Evolutionary conservation across 2,329 filamentous ascomycete genomes (phyloP), one percentile per base, ranked within the genome.

Genomic region (Lizonia empirigonia): DNA sequence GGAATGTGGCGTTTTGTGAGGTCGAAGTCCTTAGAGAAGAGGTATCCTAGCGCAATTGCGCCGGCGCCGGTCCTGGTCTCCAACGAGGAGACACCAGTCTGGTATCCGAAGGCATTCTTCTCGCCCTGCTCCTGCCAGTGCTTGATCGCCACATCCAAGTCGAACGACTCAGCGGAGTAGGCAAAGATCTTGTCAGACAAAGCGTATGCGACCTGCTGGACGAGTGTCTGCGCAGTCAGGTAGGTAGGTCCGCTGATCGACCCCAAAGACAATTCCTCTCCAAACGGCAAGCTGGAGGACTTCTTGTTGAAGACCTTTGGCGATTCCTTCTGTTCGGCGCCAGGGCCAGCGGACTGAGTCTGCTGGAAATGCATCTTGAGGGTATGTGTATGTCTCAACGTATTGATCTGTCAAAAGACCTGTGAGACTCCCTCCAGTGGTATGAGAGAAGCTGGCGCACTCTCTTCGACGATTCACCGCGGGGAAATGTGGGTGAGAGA

Each of bases 101-200:
- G 77, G 69, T 92, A 89, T 64, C 90, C 90, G 76, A 92, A 86
- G 57, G 88, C 85, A 78, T 99, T 99, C 71, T 82, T 80, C 70
- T 91, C 87, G 56, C 83, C 79, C 56, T 84, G 77, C 22, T 77
- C 74, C 40, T 85, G 82, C 94, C 94, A 99, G 62, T 85, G 76
- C 74, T 87, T 89, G 45, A 90, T 86, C 37, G 92, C 91, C 56
- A 87, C 76, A 73, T 97, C 93, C 59, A 99, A 83, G 71, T 95
- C 90, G 69, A 97, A 97, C 12, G 90, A 89, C 68, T 96, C 90
- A 22, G 92, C 91, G 2, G 93, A 97, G 80, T 96, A 97, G 49
- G 92, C 89, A 79, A 96, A 99, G 77, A 97, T 86, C 81, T 96
- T 96, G 80, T 97, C 92, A 49, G 93, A 97, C 55, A 99, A 82